Conservation (phyloP, 1,284 basidiomycete genomes). For the Leccinum holopus region DNA sequence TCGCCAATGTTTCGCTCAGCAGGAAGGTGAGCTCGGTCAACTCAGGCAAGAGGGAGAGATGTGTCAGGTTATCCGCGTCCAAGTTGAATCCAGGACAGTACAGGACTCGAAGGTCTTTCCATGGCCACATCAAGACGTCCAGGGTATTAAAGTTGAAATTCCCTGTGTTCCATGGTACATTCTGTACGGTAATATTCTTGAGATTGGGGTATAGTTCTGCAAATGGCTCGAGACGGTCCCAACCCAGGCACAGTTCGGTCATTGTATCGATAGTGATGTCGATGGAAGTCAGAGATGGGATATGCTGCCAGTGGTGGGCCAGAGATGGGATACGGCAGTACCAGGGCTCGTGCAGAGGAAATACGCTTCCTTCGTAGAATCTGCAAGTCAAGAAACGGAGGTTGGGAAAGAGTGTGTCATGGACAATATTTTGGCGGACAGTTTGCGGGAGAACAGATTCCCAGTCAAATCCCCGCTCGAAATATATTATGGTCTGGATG, state of each 20-base stretch:
- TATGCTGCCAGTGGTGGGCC: too few relatives aligned
- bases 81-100: neutral
- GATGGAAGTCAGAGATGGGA: neutral
- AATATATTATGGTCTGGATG: neutral
- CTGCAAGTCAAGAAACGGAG: neutral
- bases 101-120: too few relatives aligned
- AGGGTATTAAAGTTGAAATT: too few relatives aligned
- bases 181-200: neutral
- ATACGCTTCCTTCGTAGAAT: neutral
- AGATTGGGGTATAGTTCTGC: too few relatives aligned
- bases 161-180: too few relatives aligned
- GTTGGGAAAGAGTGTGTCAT: neutral
- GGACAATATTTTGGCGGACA: neutral
- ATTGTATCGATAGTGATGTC: neutral
- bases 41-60: neutral
- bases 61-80: neutral
- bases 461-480: neutral
- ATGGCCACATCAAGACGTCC: too few relatives aligned
- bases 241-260: neutral
- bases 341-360: neutral
- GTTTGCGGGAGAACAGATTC: neutral
- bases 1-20: neutral
- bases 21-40: neutral
- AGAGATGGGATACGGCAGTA: too few relatives aligned
- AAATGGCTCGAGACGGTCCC: neutral